A percentile compares a stretch with the other conserved stretches of the same genome.
Conservation (phyloP, 805 yeast genomes). For the Nadsonia fulvescens region DNA sequence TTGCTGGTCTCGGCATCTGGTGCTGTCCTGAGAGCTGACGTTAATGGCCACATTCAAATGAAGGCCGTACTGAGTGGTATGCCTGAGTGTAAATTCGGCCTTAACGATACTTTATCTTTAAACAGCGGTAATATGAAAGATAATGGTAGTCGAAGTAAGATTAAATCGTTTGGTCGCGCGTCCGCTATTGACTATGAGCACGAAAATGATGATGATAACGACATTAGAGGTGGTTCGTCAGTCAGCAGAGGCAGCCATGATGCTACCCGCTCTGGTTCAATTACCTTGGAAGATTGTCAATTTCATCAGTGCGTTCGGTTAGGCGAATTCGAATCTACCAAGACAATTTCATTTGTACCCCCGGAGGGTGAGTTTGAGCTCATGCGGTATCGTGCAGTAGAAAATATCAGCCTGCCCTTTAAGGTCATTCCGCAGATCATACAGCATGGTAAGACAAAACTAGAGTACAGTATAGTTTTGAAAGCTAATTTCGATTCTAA, state of each 20-base stretch:
- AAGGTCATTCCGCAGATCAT: constrained; percentile 38
- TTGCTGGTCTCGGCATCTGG: constrained; percentile 44
- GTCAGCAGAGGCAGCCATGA: constrained; percentile 23
- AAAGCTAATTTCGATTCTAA: constrained; percentile 39
- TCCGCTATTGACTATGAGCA: constrained; percentile 11
- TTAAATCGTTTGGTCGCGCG: too few relatives aligned
- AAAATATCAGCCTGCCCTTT: constrained; percentile 55
- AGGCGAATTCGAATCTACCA: constrained; percentile 44
- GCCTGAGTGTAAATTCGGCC: constrained; percentile 70
- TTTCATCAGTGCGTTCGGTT: constrained; percentile 78
- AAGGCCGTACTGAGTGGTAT: constrained; percentile 60
- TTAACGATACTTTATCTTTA: constrained; percentile 34
- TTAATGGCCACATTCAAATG: constrained; percentile 59
- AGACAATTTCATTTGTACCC: constrained; percentile 56
- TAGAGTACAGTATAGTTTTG: constrained; percentile 42
- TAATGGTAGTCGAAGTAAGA: too few relatives aligned
- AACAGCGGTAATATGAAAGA: too few relatives aligned
- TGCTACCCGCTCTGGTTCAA: constrained; percentile 26
- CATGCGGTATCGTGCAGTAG: constrained; percentile 49
- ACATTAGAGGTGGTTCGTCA: constrained; percentile 11
- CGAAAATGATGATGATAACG: constrained; percentile 11
- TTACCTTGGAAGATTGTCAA: constrained; percentile 54
- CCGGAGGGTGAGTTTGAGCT: constrained; percentile 81
- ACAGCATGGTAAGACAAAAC: constrained; percentile 24
- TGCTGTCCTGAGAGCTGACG: constrained; percentile 45